These are phyloP conservation scores for Cyclocybe aegerita DNA, from an alignment of 768 basidiomycete genomes.

Conservation along the genomic window DNA sequence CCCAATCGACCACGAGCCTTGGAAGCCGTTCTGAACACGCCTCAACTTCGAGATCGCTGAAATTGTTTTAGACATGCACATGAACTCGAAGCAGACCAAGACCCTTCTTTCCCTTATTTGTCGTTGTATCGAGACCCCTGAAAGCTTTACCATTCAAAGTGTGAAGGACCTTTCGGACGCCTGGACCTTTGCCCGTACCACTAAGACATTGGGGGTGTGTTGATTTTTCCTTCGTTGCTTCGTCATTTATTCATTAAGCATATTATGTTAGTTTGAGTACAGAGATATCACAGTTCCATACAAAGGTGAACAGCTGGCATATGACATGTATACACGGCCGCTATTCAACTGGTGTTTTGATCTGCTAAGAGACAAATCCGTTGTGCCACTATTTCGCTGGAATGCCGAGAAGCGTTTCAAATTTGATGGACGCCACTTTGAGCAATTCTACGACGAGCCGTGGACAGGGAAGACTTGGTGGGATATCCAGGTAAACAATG, in stretches of 20 bases:
- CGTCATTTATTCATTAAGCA: background rate
- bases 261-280: slow-evolving; percentile 7
- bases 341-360: slow-evolving; percentile 12
- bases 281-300: background rate
- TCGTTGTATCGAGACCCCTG: background rate
- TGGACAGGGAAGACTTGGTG: slow-evolving; percentile 36
- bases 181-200: slow-evolving; percentile 7
- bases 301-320: slow-evolving; percentile 1
- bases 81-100: slow-evolving; percentile 7
- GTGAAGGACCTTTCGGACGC: background rate
- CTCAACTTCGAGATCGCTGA: slow-evolving; percentile 28
- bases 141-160: background rate
- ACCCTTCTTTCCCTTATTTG: background rate
- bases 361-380: slow-evolving; percentile 22
- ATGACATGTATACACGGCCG: slow-evolving; percentile 5
- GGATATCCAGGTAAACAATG: slow-evolving; percentile 33
- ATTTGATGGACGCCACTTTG: slow-evolving; percentile 23
- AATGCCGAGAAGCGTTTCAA: slow-evolving; percentile 16
- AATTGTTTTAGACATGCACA: slow-evolving; percentile 4
- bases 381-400: slow-evolving; percentile 18
- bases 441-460: slow-evolving; percentile 33
- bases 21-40: slow-evolving; percentile 25
- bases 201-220: background rate
- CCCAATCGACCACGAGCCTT: slow-evolving; percentile 15
- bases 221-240: background rate